These are phyloP conservation scores for Aspergillus tanneri DNA, from an alignment of 2,329 filamentous ascomycete genomes.

Conservation along the genomic window DNA sequence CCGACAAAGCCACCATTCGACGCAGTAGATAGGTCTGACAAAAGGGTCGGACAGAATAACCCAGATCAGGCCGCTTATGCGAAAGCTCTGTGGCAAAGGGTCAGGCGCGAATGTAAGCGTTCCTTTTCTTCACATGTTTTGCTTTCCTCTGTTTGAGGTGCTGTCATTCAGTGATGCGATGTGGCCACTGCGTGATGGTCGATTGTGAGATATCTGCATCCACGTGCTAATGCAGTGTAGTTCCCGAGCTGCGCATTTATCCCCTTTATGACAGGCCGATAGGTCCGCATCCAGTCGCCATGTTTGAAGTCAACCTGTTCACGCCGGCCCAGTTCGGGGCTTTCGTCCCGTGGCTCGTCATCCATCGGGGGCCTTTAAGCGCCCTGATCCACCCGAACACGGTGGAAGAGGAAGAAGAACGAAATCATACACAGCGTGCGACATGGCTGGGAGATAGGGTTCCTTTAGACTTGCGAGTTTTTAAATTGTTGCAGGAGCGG, in stretches of 20 bases:
- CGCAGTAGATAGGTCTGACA: too few relatives aligned
- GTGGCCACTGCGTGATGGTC: too few relatives aligned
- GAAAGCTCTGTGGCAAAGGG: constrained; percentile 70
- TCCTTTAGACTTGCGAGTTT: constrained; percentile 43
- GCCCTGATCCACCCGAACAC: constrained; percentile 83
- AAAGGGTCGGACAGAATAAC: constrained; percentile 47
- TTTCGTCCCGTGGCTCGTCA: constrained; percentile 79
- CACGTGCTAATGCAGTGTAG: constrained; percentile 44
- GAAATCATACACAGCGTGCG: constrained; percentile 49
- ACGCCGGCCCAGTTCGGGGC: constrained; percentile 85
- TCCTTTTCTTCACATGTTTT: not conserved
- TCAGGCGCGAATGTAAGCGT: constrained; percentile 71
- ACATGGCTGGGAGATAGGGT: constrained; percentile 49
- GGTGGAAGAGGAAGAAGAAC: constrained; percentile 48
- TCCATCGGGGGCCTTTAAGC: constrained; percentile 77
- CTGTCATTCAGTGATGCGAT: too few relatives aligned
- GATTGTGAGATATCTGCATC: too few relatives aligned
- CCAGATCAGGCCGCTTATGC: constrained; percentile 66
- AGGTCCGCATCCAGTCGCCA: constrained; percentile 77
- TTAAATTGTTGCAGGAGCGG: constrained; percentile 33
- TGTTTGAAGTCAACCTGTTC: constrained; percentile 92
- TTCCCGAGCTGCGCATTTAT: constrained; percentile 84
- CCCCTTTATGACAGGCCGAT: constrained; percentile 72
- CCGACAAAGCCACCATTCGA: too few relatives aligned
- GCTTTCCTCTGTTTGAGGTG: too few relatives aligned